Evolutionary conservation across 2,329 filamentous ascomycete genomes (phyloP), one percentile per base, ranked within the genome.

Genomic region (Aspergillus luchuensis): DNA sequence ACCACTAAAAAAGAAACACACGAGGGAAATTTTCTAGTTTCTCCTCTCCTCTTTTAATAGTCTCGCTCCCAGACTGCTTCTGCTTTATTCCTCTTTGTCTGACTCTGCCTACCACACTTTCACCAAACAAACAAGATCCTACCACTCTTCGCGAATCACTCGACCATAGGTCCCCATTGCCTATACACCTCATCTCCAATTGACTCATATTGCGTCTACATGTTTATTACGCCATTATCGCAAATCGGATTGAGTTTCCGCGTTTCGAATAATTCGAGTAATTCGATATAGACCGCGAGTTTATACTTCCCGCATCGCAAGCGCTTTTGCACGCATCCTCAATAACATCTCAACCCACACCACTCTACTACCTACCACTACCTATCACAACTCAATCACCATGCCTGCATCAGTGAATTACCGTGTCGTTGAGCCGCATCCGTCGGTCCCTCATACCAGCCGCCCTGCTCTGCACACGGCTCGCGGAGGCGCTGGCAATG

Each of bases 361-460:
- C 38, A 19, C 33, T 49, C 8, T 28, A 8, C 43, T 56, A 56
- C 33, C 36, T 23, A 28, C 45, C 55, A 57, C 57, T 66, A 15
- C 53, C 41, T 55, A 60, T n/a, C 63, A 54, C 60, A 47, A 13
- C 11, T 45, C 41, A 6, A 61, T 58, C 55, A 63, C 55, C 60
- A 76, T 73, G 73, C 71, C 78, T 48, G 61, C 70, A 54, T 69
- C 73, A 47, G 58, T 65, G 61, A 74, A 78, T 69, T 86, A 85
- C 79, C 80, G 79, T 69, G 81, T 88, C 71, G 80, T 84, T 73
- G 85, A 88, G 72, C 85, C 86, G 64, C 85, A 88, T 75, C 86
- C 85, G 19, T 83, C 85, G 57, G 79, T 85, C 67, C 79, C 81
- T 58, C 76, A 79, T 59, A 68, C 70, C 57, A 75, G 74, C 66